Base-by-base conservation (phyloP, 257 asterid species). In the Echites panduratus region DNA sequence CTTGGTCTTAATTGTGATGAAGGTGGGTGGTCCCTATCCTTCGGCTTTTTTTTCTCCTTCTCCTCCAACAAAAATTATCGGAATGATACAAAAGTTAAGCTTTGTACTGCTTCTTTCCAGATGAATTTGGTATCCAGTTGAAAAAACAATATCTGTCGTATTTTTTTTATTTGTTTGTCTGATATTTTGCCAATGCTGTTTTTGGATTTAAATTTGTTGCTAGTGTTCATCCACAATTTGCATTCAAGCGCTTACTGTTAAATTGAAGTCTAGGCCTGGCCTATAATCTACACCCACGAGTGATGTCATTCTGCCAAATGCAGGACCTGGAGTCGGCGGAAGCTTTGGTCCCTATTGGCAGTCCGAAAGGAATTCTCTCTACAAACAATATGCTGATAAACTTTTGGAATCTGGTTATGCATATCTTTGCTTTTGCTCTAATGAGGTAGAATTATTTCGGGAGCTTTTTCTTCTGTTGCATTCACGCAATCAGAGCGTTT, bases 1-100 rank as follows among this genome's bases (percentile, higher is more conserved):
- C 92, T 94, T 49, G 99, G 98, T 68, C 98, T 94, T 73, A 79
- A 76, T 66, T 94, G 98, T 96, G 99, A 91, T 61, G 99, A 94
- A 91, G 98, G 98, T 93, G 70, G 98, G 97, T 90, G 72, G 6
- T 24, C 57, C 50, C 20, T 2, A 27, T 69, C 9, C 3, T 64
- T 71, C 40, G n/a, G n/a, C n/a, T n/a, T 2, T 70, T 43, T 52
- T 41, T 52, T 52, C 48, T 50, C 29, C 27, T 27, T n/a, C 40
- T 68, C 32, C 26, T 32, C 38, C 38, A 32, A 32, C 38, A 32
- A 61, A 32, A 5, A 4, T 27, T 27, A 27, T 38, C 19, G 9
- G 10, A 24, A 1, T 29, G 13, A 27, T 58, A 32, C 27, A 7
- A 12, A 32, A 32, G 63, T 56, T 24, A 22, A 56, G 49, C 35